Evolutionary conservation across 371 early-diverging fungal species (phyloP), one percentile per base, ranked within the genome.

Genomic region (Smittium mucronatum): DNA sequence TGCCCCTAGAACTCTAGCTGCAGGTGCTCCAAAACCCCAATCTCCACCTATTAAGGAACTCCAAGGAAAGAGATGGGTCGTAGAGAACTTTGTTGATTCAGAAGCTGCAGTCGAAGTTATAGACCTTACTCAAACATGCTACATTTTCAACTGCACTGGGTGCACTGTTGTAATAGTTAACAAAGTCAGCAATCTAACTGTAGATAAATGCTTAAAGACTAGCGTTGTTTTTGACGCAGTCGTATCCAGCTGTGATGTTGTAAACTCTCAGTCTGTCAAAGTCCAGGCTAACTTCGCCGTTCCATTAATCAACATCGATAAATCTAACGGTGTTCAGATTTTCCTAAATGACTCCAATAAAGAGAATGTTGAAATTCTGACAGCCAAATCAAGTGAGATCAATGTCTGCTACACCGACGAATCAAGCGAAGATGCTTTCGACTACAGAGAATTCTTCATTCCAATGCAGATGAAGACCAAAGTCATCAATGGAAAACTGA

Each of bases 391-490:
- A 58, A 86, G 87, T 32, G 89, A 93, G 58, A 77, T 95, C 75
- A 96, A 96, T 75, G 82, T 97, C 16, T 75, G 89, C 35, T 75
- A 91, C 2, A 75, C 74, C n/a, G 82, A 82, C 15, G 82, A 83
- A 29, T 89, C 85, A 8, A 87, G 85, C 63, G 87, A 85, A 26
- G 94, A 94, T 63, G 93, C 78, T 71, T 85, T 82, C 35, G 98
- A 97, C 82, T 76, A 85, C 64, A 87, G 94, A 36, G 69, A 68
- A 57, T 61, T 47, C 25, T 61, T 61, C 30, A 83, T 97, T 17
- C 88, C 94, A 61, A 97, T 96, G 77, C 96, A 96, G 81, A 84
- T 94, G 72, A 89, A 92, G 83, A 93, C 91, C 25, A 85, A 89
- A 28, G 81, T 92, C 75, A 83, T 86, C 58, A 76, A 88, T 70